phyloP scores from a whole-genome alignment of 306 rosid species.

The Cicer yamashitae region DNA sequence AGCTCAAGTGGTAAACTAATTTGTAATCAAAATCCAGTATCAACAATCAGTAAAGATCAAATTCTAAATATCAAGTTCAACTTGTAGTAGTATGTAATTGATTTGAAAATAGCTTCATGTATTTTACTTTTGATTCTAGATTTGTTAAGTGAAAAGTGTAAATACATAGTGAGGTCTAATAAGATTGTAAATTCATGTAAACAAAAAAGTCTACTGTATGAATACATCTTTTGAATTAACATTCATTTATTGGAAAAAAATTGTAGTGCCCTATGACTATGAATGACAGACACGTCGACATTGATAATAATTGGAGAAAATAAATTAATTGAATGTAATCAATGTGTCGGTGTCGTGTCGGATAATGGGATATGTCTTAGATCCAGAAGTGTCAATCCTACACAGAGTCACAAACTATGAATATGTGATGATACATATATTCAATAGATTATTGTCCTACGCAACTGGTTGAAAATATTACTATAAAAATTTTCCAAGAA shows the following conservation, averaged over 20 bases:
- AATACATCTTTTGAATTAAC: neutral
- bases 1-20: slow-evolving; percentile 14
- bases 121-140: too few species aligned
- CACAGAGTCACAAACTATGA: too few species aligned
- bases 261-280: neutral
- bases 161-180: too few species aligned
- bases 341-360: too few species aligned
- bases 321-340: too few species aligned
- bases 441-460: neutral
- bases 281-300: too few species aligned
- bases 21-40: neutral
- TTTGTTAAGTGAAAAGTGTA: neutral
- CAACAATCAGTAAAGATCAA: slow-evolving; percentile 19
- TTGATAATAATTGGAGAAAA: too few species aligned
- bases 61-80: slow-evolving; percentile 17
- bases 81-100: neutral
- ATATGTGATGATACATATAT: neutral
- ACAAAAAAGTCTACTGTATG: neutral
- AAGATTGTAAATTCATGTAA: neutral
- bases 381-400: too few species aligned
- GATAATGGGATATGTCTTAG: too few species aligned
- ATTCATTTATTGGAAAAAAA: neutral
- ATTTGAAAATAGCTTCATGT: too few species aligned
- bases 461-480: slow-evolving; percentile 13
- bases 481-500: neutral